Evolutionary conservation across 2,329 filamentous ascomycete species (phyloP), one percentile per base, ranked within the genome.

Genomic region (Aureobasidium sp.): DNA sequence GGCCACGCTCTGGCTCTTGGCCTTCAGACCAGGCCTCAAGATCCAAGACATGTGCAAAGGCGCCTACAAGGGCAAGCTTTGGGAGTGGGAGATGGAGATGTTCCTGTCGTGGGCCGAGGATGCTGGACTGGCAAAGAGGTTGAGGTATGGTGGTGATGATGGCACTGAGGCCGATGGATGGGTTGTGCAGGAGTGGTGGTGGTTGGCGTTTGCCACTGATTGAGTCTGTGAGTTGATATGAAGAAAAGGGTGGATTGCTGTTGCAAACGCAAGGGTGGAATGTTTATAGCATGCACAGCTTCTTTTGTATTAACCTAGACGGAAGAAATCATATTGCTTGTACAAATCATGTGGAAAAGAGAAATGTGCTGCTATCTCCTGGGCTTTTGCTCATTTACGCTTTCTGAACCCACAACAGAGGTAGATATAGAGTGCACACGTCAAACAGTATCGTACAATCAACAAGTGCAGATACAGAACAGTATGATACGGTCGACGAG

Each of bases 71-170:
- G 82, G 84, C 0, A 77, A 83, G 14, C 69, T 89, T 1, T 86
- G 88, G 71, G 75, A 77, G 14, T 89, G 87, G 69, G 87, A 90
- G 71, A 79, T 84, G 12, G 75, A 79, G 64, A 66, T 86, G 58
- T 77, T 87, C 8, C 69, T 87, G 57, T 73, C 79, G 5, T 90
- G 87, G 87, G 81, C 82, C 4, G 76, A 77, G 64, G 66, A 75
- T 25, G 75, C 82, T 2, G 85, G 84, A 0, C 68, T 87, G 1
- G 68, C 87, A 9, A 73, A 74, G 62, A 72, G 74, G 57, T 73
- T 78, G 20, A 37, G 31, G 2, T 45, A 47, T 37, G 55, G 42
- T 27, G 55, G 27, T n/a, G 55, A 80, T 76, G 62, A 61, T 17
- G 59, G 61, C 7, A 45, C 52, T 5, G 39, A 45, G 31, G 34